Evolutionary conservation across 345 rosid species (phyloP).

Genomic region (Cardiospermum halicacabum): DNA sequence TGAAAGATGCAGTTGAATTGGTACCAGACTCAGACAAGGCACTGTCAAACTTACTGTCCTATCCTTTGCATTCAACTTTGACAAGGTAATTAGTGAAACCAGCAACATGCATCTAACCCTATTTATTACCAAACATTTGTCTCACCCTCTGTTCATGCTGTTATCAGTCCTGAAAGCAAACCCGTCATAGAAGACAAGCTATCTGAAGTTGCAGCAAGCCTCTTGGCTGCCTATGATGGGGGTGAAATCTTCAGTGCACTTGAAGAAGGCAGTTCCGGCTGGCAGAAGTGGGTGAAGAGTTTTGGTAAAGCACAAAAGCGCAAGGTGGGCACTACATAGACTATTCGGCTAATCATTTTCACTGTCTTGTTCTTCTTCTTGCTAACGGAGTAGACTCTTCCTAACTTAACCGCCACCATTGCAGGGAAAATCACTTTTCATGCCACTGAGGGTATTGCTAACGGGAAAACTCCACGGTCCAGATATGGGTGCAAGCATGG

Average conservation of each 20-base stretch:
- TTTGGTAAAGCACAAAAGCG: constrained; percentile 76
- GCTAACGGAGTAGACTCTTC: neutral
- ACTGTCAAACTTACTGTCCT: constrained; percentile 70
- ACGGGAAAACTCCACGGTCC: constrained; percentile 96
- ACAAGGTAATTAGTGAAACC: constrained; percentile 43
- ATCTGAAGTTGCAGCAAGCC: constrained; percentile 58
- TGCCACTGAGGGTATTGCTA: constrained; percentile 78
- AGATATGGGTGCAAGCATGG: constrained; percentile 66
- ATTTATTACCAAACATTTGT: neutral
- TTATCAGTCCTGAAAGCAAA: constrained; percentile 67
- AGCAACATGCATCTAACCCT: neutral
- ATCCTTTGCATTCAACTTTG: constrained; percentile 70
- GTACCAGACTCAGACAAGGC: constrained; percentile 83
- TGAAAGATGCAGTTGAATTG: constrained; percentile 94
- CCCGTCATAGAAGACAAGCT: constrained; percentile 61
- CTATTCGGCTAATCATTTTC: neutral
- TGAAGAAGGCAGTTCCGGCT: constrained; percentile 69
- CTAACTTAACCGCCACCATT: constrained; percentile 7
- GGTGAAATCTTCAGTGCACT: constrained; percentile 68
- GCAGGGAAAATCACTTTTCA: constrained; percentile 90
- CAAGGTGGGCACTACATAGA: constrained; percentile 44
- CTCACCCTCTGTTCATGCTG: neutral
- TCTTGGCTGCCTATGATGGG: constrained; percentile 78
- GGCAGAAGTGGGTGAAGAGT: constrained; percentile 93
- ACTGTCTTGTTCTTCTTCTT: neutral